These are phyloP conservation scores for Fusarium sp. DNA, from an alignment of 2,329 filamentous ascomycete genomes.

Conservation along the genomic window DNA sequence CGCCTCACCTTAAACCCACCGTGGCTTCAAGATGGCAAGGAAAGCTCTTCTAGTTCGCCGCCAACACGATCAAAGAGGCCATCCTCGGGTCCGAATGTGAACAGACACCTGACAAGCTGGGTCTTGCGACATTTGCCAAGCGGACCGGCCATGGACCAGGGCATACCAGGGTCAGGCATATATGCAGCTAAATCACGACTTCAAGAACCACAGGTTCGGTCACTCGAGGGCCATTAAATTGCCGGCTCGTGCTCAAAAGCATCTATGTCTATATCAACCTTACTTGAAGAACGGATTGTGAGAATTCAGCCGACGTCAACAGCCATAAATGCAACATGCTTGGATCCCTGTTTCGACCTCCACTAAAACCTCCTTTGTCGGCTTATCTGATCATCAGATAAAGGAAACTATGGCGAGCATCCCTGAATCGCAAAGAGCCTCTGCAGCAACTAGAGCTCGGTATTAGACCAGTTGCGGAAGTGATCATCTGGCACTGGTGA, in stretches of 20 bases:
- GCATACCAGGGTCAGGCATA: background rate
- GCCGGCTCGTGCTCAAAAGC: background rate
- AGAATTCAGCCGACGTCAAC: background rate
- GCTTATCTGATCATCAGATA: slow-evolving; percentile 39
- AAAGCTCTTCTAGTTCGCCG: background rate
- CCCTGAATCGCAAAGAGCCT: slow-evolving; percentile 10
- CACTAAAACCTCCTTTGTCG: slow-evolving; percentile 3
- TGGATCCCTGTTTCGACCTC: background rate
- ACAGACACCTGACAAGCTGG: background rate
- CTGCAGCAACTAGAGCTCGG: slow-evolving; percentile 1
- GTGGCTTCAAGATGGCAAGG: background rate
- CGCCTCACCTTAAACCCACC: slow-evolving; percentile 8
- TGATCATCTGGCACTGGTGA: slow-evolving; percentile 6
- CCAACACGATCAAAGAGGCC: background rate
- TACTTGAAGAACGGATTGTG: background rate
- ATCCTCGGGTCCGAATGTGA: background rate
- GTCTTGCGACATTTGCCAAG: background rate
- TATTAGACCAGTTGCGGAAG: background rate
- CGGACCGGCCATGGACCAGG: background rate
- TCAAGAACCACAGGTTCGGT: background rate
- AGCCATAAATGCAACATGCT: background rate
- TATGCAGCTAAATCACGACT: background rate
- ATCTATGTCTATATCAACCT: background rate
- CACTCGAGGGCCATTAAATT: background rate
- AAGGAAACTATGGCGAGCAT: slow-evolving; percentile 8